A percentile compares a stretch with the other conserved stretches of the same genome.
These are phyloP conservation scores for Xylariales sp. DNA, from an alignment of 2,329 filamentous ascomycete species.

Conservation along the genomic window DNA sequence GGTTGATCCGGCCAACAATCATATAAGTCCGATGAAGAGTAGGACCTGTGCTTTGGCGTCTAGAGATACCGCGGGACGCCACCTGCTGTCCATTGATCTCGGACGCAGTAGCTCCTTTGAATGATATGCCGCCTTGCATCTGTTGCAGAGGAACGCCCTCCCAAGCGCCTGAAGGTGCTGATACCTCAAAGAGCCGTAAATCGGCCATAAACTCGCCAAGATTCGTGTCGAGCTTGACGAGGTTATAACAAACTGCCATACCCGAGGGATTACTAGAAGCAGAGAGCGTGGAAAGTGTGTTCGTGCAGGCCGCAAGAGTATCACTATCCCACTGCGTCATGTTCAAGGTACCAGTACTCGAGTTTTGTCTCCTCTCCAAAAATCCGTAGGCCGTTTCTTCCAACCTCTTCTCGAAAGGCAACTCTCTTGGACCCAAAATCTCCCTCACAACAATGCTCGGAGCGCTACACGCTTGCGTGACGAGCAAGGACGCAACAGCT, in stretches of 20 bases:
- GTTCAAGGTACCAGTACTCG: conserved; percentile 56
- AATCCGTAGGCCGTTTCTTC: conserved; percentile 34
- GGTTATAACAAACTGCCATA: conserved; percentile 84
- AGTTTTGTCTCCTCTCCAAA: conserved; percentile 40
- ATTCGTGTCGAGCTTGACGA: conserved; percentile 74
- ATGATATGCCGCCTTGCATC: conserved; percentile 66
- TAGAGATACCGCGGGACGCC: conserved; percentile 13
- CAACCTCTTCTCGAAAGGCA: conserved; percentile 38
- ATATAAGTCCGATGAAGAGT: conserved; percentile 70
- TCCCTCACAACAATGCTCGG: conserved; percentile 40
- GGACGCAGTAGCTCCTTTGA: conserved; percentile 65
- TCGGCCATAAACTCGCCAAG: conserved; percentile 82
- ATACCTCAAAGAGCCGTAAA: conserved; percentile 77
- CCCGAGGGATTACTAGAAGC: conserved; percentile 78
- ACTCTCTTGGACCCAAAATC: conserved; percentile 31
- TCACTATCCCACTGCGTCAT: conserved; percentile 66
- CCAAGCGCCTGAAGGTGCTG: conserved; percentile 66
- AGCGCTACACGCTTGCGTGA: conserved; percentile 52
- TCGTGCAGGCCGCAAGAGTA: conserved; percentile 69
- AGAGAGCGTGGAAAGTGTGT: conserved; percentile 65
- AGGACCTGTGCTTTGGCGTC: conserved; percentile 48
- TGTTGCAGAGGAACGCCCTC: conserved; percentile 62
- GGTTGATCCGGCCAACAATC: conserved; percentile 76
- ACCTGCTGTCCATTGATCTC: conserved; percentile 34
- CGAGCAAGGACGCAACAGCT: conserved; percentile 53